These are phyloP conservation scores for Fraxinus quadrangulata DNA, from an alignment of 257 asterid species.

Conservation along the genomic window DNA sequence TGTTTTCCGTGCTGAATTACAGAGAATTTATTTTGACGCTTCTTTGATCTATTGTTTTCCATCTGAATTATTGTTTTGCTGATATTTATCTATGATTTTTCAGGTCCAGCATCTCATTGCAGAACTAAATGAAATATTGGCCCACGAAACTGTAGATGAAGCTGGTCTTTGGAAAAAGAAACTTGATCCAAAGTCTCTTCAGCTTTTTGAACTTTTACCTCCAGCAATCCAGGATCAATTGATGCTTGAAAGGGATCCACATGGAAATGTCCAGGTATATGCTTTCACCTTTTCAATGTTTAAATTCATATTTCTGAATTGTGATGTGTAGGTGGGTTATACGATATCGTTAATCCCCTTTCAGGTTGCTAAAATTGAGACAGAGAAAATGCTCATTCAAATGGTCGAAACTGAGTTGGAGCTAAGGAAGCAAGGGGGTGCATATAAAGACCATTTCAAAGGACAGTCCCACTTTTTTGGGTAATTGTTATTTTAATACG, in stretches of 20 bases:
- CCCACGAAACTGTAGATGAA: conserved; percentile 67
- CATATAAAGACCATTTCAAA: conserved; percentile 51
- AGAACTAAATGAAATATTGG: conserved; percentile 71
- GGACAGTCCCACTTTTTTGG: conserved; percentile 83
- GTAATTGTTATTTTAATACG: conserved; percentile 36
- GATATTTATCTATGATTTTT: conserved; percentile 7
- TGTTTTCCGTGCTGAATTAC: conserved; percentile 10
- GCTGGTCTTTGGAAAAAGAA: conserved; percentile 69
- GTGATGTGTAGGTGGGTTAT: conserved; percentile 8
- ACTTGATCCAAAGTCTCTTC: conserved; percentile 50
- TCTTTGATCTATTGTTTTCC: too few relatives aligned
- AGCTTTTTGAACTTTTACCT: conserved; percentile 66
- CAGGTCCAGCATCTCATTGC: conserved; percentile 74
- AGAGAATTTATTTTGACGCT: too few relatives aligned
- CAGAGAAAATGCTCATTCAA: conserved; percentile 79
- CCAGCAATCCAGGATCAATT: conserved; percentile 67
- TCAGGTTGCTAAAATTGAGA: conserved; percentile 86
- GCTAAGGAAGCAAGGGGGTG: conserved; percentile 48
- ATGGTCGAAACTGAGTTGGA: conserved; percentile 78
- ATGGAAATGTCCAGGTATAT: conserved; percentile 72
- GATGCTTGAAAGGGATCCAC: conserved; percentile 83
- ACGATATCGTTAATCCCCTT: conserved; percentile 1
- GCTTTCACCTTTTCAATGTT: conserved; percentile 1
- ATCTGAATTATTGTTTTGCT: neutral
- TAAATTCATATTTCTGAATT: neutral